Conservation (phyloP, 441 rosid species). For the Euphorbia celastroides region DNA sequence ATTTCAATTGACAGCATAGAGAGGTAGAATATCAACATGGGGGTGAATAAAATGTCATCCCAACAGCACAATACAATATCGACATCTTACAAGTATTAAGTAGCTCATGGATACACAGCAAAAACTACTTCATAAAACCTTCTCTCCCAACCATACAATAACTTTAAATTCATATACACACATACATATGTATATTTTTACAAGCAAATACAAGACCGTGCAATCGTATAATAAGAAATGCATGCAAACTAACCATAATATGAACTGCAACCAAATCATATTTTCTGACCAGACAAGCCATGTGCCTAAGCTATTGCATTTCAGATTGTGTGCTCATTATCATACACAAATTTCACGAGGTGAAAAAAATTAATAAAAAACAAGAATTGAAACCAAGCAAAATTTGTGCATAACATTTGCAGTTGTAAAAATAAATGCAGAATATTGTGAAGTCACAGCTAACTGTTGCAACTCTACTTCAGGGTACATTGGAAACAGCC, state of each 20-base stretch:
- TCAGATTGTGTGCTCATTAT: slow-evolving; percentile 1
- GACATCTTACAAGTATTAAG: not conserved
- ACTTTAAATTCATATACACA: not conserved
- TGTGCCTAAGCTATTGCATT: slow-evolving; percentile 3
- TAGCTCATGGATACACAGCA: not conserved
- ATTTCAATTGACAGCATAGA: not conserved
- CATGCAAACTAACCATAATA: not conserved
- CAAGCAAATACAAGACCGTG: not conserved
- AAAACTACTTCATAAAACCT: not conserved
- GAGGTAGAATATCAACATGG: not conserved
- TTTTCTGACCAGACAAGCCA: not conserved
- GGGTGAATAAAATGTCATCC: not conserved
- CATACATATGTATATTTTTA: too few relatives aligned
- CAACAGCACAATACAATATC: not conserved
- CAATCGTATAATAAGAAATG: not conserved
- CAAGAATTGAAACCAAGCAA: not conserved
- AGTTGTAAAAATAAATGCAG: not conserved
- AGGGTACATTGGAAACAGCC: too few relatives aligned
- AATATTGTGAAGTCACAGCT: too few relatives aligned
- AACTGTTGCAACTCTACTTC: too few relatives aligned
- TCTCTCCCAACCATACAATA: not conserved
- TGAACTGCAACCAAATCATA: not conserved
- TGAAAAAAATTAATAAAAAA: not conserved
- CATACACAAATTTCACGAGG: not conserved
- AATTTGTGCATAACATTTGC: not conserved